Conservation (phyloP, 2,329 filamentous ascomycete species). For the Calonectria naviculata region DNA sequence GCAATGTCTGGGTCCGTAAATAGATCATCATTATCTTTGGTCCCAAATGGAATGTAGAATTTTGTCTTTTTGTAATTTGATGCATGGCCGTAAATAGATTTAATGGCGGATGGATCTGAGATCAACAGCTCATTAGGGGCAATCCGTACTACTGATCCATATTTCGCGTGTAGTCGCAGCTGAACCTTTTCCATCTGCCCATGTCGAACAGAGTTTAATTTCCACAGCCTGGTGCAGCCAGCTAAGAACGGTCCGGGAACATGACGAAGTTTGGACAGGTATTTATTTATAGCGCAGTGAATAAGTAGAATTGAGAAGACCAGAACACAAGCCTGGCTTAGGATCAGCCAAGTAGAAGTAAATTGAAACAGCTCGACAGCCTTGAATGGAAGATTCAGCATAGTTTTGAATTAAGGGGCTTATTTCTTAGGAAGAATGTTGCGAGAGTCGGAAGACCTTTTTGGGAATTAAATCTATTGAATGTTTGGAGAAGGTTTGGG, state of each 20-base stretch:
- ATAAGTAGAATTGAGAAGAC: neutral
- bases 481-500: no score
- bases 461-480: no score
- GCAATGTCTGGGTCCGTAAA: conserved; percentile 13
- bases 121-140: conserved; percentile 12
- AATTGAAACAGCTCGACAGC: neutral
- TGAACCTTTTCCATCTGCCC: conserved; percentile 5
- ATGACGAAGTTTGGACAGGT: neutral
- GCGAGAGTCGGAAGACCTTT: no score
- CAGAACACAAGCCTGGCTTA: neutral
- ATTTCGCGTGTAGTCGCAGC: neutral
- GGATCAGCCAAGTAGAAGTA: neutral
- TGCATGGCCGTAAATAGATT: conserved; percentile 7
- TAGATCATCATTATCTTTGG: neutral
- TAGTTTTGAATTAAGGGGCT: neutral
- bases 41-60: neutral
- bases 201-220: neutral
- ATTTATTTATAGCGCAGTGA: neutral
- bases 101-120: conserved; percentile 4
- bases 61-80: neutral
- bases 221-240: conserved; percentile 14
- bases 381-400: neutral
- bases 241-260: conserved; percentile 13
- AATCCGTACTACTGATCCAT: conserved; percentile 11
- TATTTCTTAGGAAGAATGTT: no score